Base-by-base conservation (phyloP, 1,284 basidiomycete genomes). In the Puccinia novopanici region DNA sequence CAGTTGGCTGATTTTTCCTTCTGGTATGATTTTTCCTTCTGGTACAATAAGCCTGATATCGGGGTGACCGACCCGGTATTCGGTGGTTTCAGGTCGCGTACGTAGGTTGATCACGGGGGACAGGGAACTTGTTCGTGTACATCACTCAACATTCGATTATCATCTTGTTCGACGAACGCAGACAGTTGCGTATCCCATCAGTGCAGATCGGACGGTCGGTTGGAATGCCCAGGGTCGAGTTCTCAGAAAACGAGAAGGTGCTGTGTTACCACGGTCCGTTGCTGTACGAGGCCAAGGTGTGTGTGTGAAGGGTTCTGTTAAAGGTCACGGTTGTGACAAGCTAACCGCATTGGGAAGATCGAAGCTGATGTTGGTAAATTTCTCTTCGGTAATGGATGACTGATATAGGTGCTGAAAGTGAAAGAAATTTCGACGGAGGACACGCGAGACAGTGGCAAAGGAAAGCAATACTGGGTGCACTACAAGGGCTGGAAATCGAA, bases 401-500 rank as follows among this genome's bases (percentile, higher is more conserved):
- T 57, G 80, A 52, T 61, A 45, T 82, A 89, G 89, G 89, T 99
- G 19, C 89, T 97, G 82, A 92, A 95, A 85, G 88, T 90, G 0
- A 91, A 93, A 84, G 90, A 88, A 72, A 92, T 91, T 88, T 90
- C 91, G 80, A 91, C 92, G 83, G 87, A 88, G 3, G 91, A 89
- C 76, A 90, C 91, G 9, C 88, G 90, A 59, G 88, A 89, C 5
- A 79, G 78, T 3, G 86, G 88, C 6, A 87, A 89, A 0, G 94
- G 94, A 0, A 90, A 91, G 6, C 93, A 97, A 84, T 99, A 94
- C 86, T 91, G 93, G 82, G 95, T 99, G 34, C 97, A 99, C 87
- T 99, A 99, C 89, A 95, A 97, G 86, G 97, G 97, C 5, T 99
- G 97, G 97, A 99, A 98, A 86, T 93, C 95, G 87, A 95, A 93